Evolutionary conservation across 2,329 filamentous ascomycete species (phyloP), one percentile per base, ranked within the genome.

Genomic region (Cordyceps javanica): DNA sequence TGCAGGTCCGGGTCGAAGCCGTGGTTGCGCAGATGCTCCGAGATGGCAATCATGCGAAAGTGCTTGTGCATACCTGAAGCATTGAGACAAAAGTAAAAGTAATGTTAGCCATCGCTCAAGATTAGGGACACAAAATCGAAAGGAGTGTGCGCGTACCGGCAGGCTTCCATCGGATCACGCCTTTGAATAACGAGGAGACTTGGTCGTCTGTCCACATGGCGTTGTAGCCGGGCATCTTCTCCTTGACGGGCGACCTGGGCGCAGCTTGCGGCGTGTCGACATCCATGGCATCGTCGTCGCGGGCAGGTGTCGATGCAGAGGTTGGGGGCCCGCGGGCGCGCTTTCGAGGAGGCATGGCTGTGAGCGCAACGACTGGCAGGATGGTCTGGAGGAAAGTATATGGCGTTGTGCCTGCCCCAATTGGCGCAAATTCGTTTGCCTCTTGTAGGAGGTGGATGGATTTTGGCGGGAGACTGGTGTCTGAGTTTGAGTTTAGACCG

Each of bases 171-270:
- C 87, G 83, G 62, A 97, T 92, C 63, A 97, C 88, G 54, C 87
- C 91, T 70, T 97, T 97, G 75, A 96, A 91, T 1, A 99, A 80
- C 41, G 91, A 92, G 1, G 90, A 91, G 63, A 96, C 88, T 72
- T 99, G 94, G 68, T 97, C 93, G 67, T 96, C 92, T 4, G 91
- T 97, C 94, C 94, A 99, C 26, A 87, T 83, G 62, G 93, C 90
- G 58, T 84, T 82, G 50, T 60, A 65, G 11, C 53, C 58, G 73
- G 70, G 63, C 71, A 64, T 60, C 9, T 59, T 58, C 5, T 56
- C 49, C 44, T 74, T 72, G 28, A 74, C 62, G 34, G 61, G 75
- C 5, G 72, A 72, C 9, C 64, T 62, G 5, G 65, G 73, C 70
- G 3, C 78, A 68, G 77, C 64, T 67, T 79, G 72, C 1, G 82